phyloP scores from a whole-genome alignment of 805 yeast genomes.

The Lachancea waltii region DNA sequence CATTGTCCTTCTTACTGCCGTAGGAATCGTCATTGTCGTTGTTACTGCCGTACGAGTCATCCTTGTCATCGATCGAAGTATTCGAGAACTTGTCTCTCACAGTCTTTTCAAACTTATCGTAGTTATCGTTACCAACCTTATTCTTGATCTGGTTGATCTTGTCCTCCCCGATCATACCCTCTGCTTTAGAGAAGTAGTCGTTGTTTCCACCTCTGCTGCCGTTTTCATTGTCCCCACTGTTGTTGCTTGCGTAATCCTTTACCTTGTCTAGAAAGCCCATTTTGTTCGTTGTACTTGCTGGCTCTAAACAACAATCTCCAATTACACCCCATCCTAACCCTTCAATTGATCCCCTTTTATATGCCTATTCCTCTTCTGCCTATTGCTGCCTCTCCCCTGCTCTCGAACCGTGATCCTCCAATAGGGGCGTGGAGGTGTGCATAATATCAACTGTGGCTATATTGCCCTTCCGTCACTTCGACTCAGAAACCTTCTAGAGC shows the following conservation, averaged over 20 bases:
- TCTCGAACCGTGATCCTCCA: too few relatives aligned
- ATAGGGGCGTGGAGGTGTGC: not conserved
- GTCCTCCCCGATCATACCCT: constrained; percentile 28
- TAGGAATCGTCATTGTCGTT: constrained; percentile 14
- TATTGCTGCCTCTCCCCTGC: not conserved
- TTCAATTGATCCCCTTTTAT: not conserved
- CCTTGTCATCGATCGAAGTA: constrained; percentile 24
- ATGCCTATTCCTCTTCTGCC: not conserved
- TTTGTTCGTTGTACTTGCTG: not conserved
- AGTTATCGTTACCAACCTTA: constrained; percentile 31
- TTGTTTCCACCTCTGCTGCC: constrained; percentile 10
- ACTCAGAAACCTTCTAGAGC: not conserved
- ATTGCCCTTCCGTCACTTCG: not conserved
- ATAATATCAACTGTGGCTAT: not conserved
- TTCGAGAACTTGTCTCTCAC: constrained; percentile 27
- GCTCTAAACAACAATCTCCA: too few relatives aligned
- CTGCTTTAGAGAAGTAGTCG: constrained; percentile 28
- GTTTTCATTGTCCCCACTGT: constrained; percentile 17
- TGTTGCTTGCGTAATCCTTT: constrained; percentile 31
- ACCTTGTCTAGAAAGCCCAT: constrained; percentile 43
- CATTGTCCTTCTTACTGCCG: too few relatives aligned
- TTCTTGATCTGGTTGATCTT: constrained; percentile 23
- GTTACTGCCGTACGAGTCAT: constrained; percentile 17
- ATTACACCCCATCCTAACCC: too few relatives aligned
- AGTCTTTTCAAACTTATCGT: constrained; percentile 23